Conservation (phyloP, 192 early-diverging fungal genomes). For the Linnemannia schmuckeri region DNA sequence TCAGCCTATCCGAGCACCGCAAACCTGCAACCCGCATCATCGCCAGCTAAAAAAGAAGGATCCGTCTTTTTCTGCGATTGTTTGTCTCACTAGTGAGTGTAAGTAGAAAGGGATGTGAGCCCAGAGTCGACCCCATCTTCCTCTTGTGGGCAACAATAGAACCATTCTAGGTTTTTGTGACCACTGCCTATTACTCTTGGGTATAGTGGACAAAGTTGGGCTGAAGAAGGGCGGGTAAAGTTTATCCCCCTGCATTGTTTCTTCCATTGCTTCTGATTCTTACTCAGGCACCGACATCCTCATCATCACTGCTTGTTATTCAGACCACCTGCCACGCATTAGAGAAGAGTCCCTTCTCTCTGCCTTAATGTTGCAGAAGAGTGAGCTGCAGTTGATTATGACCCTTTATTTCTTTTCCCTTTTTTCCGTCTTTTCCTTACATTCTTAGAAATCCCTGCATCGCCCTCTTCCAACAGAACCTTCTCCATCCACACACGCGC, state of each 20-base stretch:
- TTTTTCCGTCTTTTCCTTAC: not conserved
- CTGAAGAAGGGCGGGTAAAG: not conserved
- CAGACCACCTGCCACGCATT: not conserved
- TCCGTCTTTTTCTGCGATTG: not conserved
- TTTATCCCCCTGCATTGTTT: not conserved
- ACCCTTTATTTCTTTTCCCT: not conserved
- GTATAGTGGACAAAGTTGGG: not conserved
- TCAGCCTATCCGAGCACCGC: not conserved
- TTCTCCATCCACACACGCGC: not conserved
- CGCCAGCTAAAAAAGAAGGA: not conserved
- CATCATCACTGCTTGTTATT: not conserved
- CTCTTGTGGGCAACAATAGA: not conserved
- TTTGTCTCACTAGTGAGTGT: not conserved
- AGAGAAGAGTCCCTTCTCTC: no score
- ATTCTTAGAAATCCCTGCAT: not conserved
- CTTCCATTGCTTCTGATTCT: no score
- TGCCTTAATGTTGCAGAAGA: not conserved
- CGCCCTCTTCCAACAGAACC: not conserved
- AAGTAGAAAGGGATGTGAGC: not conserved
- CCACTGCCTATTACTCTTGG: not conserved
- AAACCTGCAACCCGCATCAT: not conserved
- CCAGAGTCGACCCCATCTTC: not conserved
- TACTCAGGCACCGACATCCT: not conserved
- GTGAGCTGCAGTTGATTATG: not conserved
- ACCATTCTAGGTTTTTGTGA: not conserved